Evolutionary conservation across 306 rosid species (phyloP).

Genomic region (Macrotyloma uniflorum): DNA sequence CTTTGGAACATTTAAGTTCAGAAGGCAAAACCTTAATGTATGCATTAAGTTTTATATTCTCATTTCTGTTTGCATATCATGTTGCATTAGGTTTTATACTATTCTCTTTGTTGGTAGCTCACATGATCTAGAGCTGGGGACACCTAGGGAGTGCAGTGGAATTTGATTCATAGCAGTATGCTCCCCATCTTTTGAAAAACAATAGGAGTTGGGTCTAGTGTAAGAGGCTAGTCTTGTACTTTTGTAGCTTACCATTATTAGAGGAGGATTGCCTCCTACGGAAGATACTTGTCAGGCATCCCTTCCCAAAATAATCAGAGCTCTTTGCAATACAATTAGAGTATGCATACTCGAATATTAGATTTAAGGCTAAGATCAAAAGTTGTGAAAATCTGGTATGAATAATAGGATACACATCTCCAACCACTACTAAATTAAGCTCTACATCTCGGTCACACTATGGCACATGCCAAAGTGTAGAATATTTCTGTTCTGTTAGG

Average conservation of each 20-base stretch:
- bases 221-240: not conserved
- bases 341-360: not conserved
- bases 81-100: not conserved
- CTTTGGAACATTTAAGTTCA: not conserved
- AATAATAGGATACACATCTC: not conserved
- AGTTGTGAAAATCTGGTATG: not conserved
- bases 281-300: not conserved
- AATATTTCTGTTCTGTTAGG: not conserved
- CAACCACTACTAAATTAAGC: not conserved
- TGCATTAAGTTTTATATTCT: slow-evolving; percentile 3
- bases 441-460: not conserved
- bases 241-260: not conserved
- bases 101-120: not conserved
- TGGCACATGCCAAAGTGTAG: not conserved
- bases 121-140: not conserved
- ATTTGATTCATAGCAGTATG: not conserved
- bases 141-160: not conserved
- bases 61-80: slow-evolving; percentile 14
- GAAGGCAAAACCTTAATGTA: not conserved
- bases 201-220: not conserved
- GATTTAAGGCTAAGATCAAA: not conserved
- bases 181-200: not conserved
- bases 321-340: not conserved
- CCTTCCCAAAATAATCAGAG: not conserved
- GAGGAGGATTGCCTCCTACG: not conserved